Base-by-base conservation (phyloP, 768 basidiomycete species). In the Gyrodon lividus region DNA sequence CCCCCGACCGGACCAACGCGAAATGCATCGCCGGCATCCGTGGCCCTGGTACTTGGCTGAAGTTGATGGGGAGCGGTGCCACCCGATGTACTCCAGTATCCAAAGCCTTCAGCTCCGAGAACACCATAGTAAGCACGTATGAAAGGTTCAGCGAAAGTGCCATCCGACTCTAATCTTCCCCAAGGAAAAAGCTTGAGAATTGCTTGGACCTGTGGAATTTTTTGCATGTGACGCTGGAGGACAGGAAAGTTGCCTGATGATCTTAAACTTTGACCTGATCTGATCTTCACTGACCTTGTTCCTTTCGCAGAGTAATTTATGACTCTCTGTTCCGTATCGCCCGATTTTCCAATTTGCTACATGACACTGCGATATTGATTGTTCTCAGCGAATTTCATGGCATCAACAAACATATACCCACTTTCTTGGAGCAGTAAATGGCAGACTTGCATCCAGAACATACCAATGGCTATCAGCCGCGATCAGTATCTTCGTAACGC, bases 111-210 rank as follows among this genome's bases (percentile, higher is more conserved):
- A 6, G 63, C 59, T 19, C 77, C 76, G 30, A 75, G 63, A 23
- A 78, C 71, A 9, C 48, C 62, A 50, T 66, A 70, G 17, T 66
- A 69, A 14, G 68, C 76, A 13, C 66, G 68, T n/a, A 65, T 64
- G 50, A 74, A 35, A 17, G 68, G 57, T 38, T 61, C 60, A 5
- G 59, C 48, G 57, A 74, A 76, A 17, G 73, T 70, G 9, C 72
- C 72, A 55, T 76, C 76, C 9, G 60, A 65, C 51, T 77, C 75
- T 19, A 77, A 10, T 33, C 68, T 70, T 12, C 71, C 76, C 75
- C 76, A 76, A 7, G 75, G 70, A 54, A 76, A 77, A 20, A 70
- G 68, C 17, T 59, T 59, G 31, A 73, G 58, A 40, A 71, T 60
- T 14, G 65, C 63, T 28, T 65, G 72, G 16, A 70, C 60, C 49